Evolutionary conservation across 108 stramenopile species (phyloP), one percentile per base, ranked within the genome.

Genomic region (Discostella pseudostelligera): DNA sequence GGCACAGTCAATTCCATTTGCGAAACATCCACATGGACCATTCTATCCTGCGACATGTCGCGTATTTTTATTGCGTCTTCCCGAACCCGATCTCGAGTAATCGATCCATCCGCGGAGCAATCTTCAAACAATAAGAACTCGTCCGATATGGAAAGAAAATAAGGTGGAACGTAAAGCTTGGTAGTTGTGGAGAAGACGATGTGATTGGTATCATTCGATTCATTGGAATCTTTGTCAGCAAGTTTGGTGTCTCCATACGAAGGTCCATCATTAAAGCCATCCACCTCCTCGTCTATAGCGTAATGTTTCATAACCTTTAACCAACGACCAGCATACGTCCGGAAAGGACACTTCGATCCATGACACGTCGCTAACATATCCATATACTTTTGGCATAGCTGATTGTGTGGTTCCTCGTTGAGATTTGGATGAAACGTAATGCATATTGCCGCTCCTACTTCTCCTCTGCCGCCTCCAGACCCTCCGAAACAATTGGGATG

Each of bases 351-450:
- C 12, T 35, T 39, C 12, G 46, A 39, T 0, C 49, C n/a, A 26
- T 76, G 75, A 13, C 39, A 56, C 12, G 75, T 37, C 9, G 62
- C 63, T 36, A 76, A 39, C 70, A 65, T 51, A 5, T 65, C 19
- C 40, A 70, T 40, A 45, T 76, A 76, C 39, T 71, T 63, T 53
- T 48, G 14, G 29, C 49, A 62, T 54, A 76, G 43, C 26, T 50
- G 28, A 14, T 63, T 56, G 16, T 50, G 16, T 16, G 62, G 71
- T 35, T 48, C 13, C 57, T 58, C 46, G 12, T 69, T 65, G 3
- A 70, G 80, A 35, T 50, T 65, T 29, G 54, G 79, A 69, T 65
- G 62, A 63, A 71, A 73, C 14, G 28, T 19, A 8, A 87, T 60
- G 13, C 81, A 80, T 0, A 87, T 56, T 17, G 75, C 72, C 12